Evolutionary conservation across 768 basidiomycete species (phyloP).

Genomic region (Rhodosporidiobolus odoratus): DNA sequence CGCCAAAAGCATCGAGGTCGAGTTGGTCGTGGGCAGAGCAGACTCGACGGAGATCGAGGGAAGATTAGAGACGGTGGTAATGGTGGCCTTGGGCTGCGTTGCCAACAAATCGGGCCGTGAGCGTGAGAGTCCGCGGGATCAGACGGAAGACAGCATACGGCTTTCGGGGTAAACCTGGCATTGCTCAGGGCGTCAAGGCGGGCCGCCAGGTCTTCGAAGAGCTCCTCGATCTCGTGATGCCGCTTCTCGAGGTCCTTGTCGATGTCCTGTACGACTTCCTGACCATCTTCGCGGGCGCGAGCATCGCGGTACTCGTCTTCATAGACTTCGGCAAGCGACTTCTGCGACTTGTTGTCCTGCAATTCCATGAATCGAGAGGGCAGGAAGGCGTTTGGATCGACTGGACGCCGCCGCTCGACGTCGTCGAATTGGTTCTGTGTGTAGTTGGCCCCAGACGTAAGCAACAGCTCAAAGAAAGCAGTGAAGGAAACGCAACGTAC

Average conservation of each 20-base stretch:
- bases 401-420: constrained; percentile 70
- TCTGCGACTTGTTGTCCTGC: constrained; percentile 77
- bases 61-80: constrained; percentile 75
- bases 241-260: constrained; percentile 84
- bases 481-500: constrained; percentile 45
- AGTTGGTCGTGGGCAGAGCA: constrained; percentile 75
- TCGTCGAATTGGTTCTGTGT: constrained; percentile 70
- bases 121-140: too few species aligned
- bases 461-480: not conserved
- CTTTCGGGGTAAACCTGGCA: constrained; percentile 89
- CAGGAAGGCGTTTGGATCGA: constrained; percentile 81
- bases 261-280: constrained; percentile 60
- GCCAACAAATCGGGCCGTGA: not conserved
- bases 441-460: not conserved
- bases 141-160: constrained; percentile 57
- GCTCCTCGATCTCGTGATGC: constrained; percentile 73
- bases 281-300: constrained; percentile 53
- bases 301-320: constrained; percentile 75
- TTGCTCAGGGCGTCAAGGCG: constrained; percentile 93
- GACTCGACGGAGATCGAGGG: constrained; percentile 80
- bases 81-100: constrained; percentile 74
- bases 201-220: constrained; percentile 78
- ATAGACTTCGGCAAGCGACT: constrained; percentile 91
- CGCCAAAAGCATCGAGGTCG: constrained; percentile 72
- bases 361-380: constrained; percentile 84